phyloP scores from a whole-genome alignment of 2,329 filamentous ascomycete genomes.

The Pseudocercospora pini-densiflorae region DNA sequence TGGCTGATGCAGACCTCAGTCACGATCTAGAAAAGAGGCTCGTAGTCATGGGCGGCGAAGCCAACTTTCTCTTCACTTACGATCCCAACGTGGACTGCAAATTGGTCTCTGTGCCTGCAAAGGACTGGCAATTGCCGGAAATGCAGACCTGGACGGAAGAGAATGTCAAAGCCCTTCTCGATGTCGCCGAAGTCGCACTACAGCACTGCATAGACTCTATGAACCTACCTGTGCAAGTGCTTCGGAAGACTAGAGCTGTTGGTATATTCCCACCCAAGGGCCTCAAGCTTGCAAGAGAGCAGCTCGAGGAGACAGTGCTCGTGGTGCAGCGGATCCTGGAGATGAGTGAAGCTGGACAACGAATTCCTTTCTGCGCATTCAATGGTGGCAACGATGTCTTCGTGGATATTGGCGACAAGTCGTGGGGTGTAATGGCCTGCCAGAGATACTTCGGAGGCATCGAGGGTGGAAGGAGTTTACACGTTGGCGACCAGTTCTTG shows the following conservation, averaged over 20 bases:
- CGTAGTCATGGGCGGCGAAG: conserved; percentile 93
- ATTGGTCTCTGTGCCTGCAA: conserved; percentile 67
- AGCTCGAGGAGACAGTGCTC: conserved; percentile 92
- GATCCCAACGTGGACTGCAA: conserved; percentile 66
- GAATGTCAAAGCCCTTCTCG: conserved; percentile 79
- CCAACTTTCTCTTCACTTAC: conserved; percentile 92
- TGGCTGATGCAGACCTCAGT: conserved; percentile 59
- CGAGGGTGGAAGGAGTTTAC: conserved; percentile 77
- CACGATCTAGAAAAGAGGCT: conserved; percentile 48
- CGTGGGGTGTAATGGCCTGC: conserved; percentile 90
- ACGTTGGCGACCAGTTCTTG: conserved; percentile 95
- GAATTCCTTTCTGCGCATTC: conserved; percentile 93
- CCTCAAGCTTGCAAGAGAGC: conserved; percentile 72
- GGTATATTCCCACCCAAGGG: conserved; percentile 58
- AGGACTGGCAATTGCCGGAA: conserved; percentile 75
- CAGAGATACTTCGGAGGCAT: conserved; percentile 87
- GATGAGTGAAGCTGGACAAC: conserved; percentile 69
- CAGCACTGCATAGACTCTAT: conserved; percentile 80
- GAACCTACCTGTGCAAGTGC: conserved; percentile 75
- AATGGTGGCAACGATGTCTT: conserved; percentile 98
- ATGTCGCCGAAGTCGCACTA: conserved; percentile 84
- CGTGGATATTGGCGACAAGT: conserved; percentile 98
- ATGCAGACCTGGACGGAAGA: conserved; percentile 77
- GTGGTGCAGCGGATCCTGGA: conserved; percentile 93
- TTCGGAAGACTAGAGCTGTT: conserved; percentile 80